Percentiles rank a stretch among this genome's conserved stretches.
Evolutionary conservation across 768 basidiomycete species (phyloP).

Genomic region (Leucocoprinus sp.): DNA sequence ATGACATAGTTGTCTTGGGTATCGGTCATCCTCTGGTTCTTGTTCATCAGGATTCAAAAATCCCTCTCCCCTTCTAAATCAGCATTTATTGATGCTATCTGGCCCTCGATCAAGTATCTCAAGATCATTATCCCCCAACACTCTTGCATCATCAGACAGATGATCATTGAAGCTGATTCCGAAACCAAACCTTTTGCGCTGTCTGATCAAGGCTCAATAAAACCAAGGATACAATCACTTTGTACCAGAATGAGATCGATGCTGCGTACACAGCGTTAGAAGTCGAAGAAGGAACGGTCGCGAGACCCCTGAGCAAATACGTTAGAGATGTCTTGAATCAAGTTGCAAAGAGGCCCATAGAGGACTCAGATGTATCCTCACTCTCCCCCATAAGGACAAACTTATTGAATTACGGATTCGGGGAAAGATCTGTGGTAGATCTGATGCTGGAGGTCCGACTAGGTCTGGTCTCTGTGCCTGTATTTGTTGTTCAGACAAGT

Average conservation of each 20-base stretch:
- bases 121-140: conserved; percentile 20
- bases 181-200: conserved; percentile 16
- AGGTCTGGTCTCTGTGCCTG: too few species aligned
- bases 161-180: conserved; percentile 17
- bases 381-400: too few species aligned
- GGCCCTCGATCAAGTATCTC: conserved; percentile 17
- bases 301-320: conserved; percentile 9
- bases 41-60: conserved; percentile 8
- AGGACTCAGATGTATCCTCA: conserved; percentile 1
- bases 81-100: conserved; percentile 15
- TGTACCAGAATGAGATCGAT: conserved; percentile 21
- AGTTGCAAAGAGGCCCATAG: not conserved
- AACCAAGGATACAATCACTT: conserved; percentile 14
- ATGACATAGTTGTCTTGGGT: conserved; percentile 18
- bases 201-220: conserved; percentile 20
- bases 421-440: too few species aligned
- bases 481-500: too few species aligned
- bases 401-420: too few species aligned
- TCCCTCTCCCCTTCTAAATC: not conserved
- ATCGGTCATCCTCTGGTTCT: conserved; percentile 16
- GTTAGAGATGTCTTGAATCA: conserved; percentile 3
- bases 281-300: conserved; percentile 3
- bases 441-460: too few species aligned
- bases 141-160: conserved; percentile 19
- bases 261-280: conserved; percentile 16